Base-by-base conservation (phyloP, 345 rosid species). In the Bruguiera parviflora region DNA sequence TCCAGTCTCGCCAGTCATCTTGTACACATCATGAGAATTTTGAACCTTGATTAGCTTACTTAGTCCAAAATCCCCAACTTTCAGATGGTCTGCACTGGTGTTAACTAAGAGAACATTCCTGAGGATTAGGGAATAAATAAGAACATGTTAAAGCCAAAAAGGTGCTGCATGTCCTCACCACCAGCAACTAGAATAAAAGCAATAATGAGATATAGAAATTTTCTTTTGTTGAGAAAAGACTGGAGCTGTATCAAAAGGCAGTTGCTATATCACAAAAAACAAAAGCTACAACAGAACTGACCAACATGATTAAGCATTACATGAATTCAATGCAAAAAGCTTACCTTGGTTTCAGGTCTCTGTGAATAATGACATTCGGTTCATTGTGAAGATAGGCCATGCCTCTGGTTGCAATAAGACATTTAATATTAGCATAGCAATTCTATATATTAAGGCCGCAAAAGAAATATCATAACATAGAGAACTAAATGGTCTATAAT, bases 1-100 rank as follows among this genome's bases (percentile, higher is more conserved):
- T 74, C 99, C 99, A 0, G 99, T 92, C 83, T 95, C 96, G 59
- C 99, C 99, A 46, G 99, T 92, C 99, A 92, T 95, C 82, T 95
- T 95, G 87, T 95, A 95, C 43, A 95, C 96, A 72, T 93, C 98
- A 77, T 89, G 97, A 66, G 93, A 88, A 80, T 91, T 87, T 80
- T 94, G 89, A 87, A 91, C 99, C 82, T 85, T 89, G 80, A 95
- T 87, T 81, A 95, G 96, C 83, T 95, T 95, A 86, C 99, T 95
- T 64, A 95, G 79, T 78, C 99, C 99, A 85, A 95, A 91, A 75
- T 95, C 97, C 65, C 98, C 98, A 73, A 94, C 98, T 85, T 94
- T 94, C 80, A 92, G 76, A 80, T 91, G 97, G 84, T 94, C 98
- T 35, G 97, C 97, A 70, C 79, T 91, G 21, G 98, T 73, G 84